Evolutionary conservation across 495 filamentous ascomycete genomes (phyloP), one percentile per base, ranked within the genome.

Genomic region (Talaromyces trachyspermus): DNA sequence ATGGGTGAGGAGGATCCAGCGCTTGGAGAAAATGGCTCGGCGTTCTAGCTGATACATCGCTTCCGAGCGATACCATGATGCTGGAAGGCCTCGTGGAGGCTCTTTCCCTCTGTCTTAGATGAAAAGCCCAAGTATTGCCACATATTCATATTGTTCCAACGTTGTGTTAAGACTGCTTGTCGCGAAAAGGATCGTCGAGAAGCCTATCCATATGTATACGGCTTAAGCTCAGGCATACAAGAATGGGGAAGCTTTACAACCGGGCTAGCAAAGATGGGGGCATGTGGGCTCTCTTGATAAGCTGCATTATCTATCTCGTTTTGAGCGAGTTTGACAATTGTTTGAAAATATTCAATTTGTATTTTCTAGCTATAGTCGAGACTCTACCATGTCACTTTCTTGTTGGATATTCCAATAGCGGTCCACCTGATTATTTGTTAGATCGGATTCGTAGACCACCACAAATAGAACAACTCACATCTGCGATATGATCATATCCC

Each of bases 91-190:
- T 10, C 54, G 54, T 14, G 58, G 57, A 18, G 60, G 46, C 24
- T 54, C 52, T 54, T 60, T 48, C 24, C 56, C 41, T 70, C 58
- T 72, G 75, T 27, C 63, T 62, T 59, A 77, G 73, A 24, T 80
- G 78, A 45, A 67, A 65, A 19, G 57, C 51, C 48, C 63, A 63
- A 54, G 78, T 76, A 76, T 76, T 84, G 38, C 80, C 80, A 52
- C 84, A 80, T 49, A 4, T 15, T 12, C n/a, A 36, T 15, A 9
- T 36, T 8, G 5, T 36, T 36, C 3, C 2, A 8, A 17, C 1
- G 14, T 8, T 15, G 30, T 15, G 33, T 36, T 2, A 36, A 36
- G 33, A 18, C 33, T 14, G 29, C 4, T 15, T 15, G 32, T 35
- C n/a, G n/a, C n/a, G n/a, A n/a, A n/a, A n/a, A n/a, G n/a, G n/a